Evolutionary conservation across 805 yeast species (phyloP).

Genomic region (Barnettozyma sp.): DNA sequence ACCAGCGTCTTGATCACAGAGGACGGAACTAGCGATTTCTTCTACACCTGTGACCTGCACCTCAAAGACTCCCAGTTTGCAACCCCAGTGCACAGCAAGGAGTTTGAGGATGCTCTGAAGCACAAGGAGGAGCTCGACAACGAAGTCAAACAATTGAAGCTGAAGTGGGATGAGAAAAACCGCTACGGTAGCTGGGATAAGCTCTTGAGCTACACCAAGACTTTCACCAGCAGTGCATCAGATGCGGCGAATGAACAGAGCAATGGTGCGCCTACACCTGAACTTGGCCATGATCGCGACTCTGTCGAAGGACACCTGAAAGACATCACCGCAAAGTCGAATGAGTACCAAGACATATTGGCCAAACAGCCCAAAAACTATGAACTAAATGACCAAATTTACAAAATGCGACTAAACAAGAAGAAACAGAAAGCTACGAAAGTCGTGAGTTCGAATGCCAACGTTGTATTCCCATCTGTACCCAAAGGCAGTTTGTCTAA

Average conservation of each 20-base stretch:
- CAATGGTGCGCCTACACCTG: too few relatives aligned
- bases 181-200: slow-evolving; percentile 23
- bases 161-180: slow-evolving; percentile 25
- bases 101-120: slow-evolving; percentile 16
- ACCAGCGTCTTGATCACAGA: slow-evolving; percentile 21
- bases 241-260: too few relatives aligned
- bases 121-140: slow-evolving; percentile 18
- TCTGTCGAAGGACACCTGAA: slow-evolving; percentile 12
- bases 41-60: slow-evolving; percentile 24
- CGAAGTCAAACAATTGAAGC: slow-evolving; percentile 18
- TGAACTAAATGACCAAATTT: slow-evolving; percentile 35
- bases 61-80: slow-evolving; percentile 22
- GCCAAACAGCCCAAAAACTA: slow-evolving; percentile 30
- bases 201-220: slow-evolving; percentile 17
- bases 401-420: slow-evolving; percentile 30
- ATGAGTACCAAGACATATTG: slow-evolving; percentile 18
- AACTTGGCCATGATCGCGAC: too few relatives aligned
- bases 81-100: slow-evolving; percentile 17
- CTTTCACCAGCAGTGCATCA: too few relatives aligned
- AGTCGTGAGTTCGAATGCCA: too few relatives aligned
- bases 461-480: slow-evolving; percentile 33
- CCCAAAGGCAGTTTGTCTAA: slow-evolving; percentile 14
- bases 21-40: slow-evolving; percentile 16
- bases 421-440: slow-evolving; percentile 16
- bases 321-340: slow-evolving; percentile 15